phyloP scores from a whole-genome alignment of 2,329 filamentous ascomycete species.

The Monilinia vaccinii-corymbosi region DNA sequence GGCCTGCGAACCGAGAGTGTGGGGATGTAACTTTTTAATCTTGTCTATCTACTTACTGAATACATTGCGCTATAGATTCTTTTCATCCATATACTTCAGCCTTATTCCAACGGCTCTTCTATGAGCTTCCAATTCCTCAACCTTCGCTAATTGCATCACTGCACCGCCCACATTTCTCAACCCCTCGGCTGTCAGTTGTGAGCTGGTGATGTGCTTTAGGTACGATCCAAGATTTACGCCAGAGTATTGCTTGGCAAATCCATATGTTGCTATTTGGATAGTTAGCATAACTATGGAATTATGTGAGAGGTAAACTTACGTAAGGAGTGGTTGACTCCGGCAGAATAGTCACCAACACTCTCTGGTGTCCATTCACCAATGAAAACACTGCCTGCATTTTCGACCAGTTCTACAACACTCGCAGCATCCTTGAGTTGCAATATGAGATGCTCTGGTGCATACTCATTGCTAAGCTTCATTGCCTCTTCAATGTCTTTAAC shows the following conservation, averaged over 20 bases:
- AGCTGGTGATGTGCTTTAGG: conserved; percentile 95
- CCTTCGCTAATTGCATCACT: conserved; percentile 90
- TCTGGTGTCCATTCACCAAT: conserved; percentile 95
- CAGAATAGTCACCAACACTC: conserved; percentile 95
- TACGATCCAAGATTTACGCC: conserved; percentile 95
- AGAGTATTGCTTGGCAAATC: conserved; percentile 96
- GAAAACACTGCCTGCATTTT: conserved; percentile 94
- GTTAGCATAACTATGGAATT: background rate
- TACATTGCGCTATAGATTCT: conserved; percentile 10
- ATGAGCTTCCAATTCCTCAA: conserved; percentile 93
- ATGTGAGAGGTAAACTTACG: conserved; percentile 54
- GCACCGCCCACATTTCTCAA: conserved; percentile 76
- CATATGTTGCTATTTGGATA: conserved; percentile 68
- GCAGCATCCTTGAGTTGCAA: conserved; percentile 76
- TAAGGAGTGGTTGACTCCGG: conserved; percentile 93
- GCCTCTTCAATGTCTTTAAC: conserved; percentile 64
- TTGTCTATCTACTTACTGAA: background rate
- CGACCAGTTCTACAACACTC: conserved; percentile 64
- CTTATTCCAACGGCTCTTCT: conserved; percentile 62
- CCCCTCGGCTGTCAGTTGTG: conserved; percentile 78
- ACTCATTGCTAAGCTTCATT: conserved; percentile 79
- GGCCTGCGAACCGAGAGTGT: background rate
- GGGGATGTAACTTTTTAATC: background rate
- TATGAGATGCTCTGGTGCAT: conserved; percentile 94
- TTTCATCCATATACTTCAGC: conserved; percentile 38